Base-by-base conservation (phyloP, 1,284 basidiomycete genomes). In the Heterobasidion irregulare region DNA sequence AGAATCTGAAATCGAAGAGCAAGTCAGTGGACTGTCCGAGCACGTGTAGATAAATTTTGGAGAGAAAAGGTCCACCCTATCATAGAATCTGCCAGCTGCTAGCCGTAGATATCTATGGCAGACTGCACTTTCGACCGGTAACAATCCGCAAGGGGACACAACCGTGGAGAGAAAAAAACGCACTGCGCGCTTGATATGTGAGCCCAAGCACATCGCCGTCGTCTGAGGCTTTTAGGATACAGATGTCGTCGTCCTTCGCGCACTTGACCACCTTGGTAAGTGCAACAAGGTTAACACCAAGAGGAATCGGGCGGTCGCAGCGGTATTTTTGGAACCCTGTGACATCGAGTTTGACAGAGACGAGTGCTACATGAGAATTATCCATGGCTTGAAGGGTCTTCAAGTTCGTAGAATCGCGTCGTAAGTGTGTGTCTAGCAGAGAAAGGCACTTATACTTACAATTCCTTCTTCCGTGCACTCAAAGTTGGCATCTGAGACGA, bases 321-420 rank as follows among this genome's bases (percentile, higher is more conserved):
- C 97, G 87, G 73, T 91, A 99, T 55, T 82, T 78, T 66, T 89
- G 84, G 77, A 98, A 98, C 35, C 91, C 91, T 0, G 79, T 75
- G 0, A 83, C 80, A 34, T 85, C 74, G 51, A 98, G 80, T 59
- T 86, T 80, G 52, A 96, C 89, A 8, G 92, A 75, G 43, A 98
- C 96, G 58, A 98, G 88, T 1, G 96, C 97, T 65, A 99, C 96
- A 73, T 99, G 97, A 6, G 96, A 98, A 81, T 98, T 98, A 78
- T 99, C 97, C 97, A 99, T 99, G 1, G 97, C 96, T 79, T 99
- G 97, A 13, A 98, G 80, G 56, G 84, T 83, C 84, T 87, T 59
- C 10, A 35, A 55, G 38, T 36, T n/a, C 26, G 49, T 46, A 53
- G 18, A 38, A 12, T 59, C 15, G 46, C 1, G 16, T 19, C 52